Conservation (phyloP, 2,329 filamentous ascomycete species). For the Colletotrichum salicis region DNA sequence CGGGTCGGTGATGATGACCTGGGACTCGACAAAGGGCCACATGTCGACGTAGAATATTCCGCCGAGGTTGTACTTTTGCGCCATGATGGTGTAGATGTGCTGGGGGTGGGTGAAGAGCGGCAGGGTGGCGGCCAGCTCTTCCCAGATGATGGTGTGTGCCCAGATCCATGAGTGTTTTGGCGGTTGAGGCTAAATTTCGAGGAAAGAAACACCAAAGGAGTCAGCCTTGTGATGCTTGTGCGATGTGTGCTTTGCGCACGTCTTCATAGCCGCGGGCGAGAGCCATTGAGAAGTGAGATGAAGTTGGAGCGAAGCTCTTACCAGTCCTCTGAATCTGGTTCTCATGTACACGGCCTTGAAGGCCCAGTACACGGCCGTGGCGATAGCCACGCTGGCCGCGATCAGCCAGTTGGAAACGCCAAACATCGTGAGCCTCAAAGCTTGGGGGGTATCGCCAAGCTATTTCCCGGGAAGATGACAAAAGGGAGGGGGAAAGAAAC, state of each 20-base stretch:
- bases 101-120: conserved; percentile 41
- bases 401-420: conserved; percentile 29
- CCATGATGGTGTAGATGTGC: conserved; percentile 39
- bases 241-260: neutral
- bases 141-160: conserved; percentile 38
- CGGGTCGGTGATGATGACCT: conserved; percentile 42
- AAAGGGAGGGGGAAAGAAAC: neutral
- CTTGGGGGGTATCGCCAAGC: neutral
- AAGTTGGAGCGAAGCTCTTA: neutral
- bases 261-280: neutral
- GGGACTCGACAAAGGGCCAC: conserved; percentile 42
- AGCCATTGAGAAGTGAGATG: neutral
- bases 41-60: conserved; percentile 47
- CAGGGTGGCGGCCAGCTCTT: conserved; percentile 30
- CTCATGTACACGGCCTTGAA: conserved; percentile 29
- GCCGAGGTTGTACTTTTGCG: conserved; percentile 39
- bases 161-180: conserved; percentile 38
- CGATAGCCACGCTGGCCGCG: conserved; percentile 25
- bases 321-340: conserved; percentile 25
- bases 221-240: neutral
- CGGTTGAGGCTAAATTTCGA: conserved; percentile 6
- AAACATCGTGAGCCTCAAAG: conserved; percentile 16
- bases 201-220: neutral
- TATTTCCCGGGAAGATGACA: neutral
- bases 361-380: conserved; percentile 27